These are phyloP conservation scores for Leishmania guyanensis DNA, from an alignment of 208 protist genomes.

Conservation along the genomic window DNA sequence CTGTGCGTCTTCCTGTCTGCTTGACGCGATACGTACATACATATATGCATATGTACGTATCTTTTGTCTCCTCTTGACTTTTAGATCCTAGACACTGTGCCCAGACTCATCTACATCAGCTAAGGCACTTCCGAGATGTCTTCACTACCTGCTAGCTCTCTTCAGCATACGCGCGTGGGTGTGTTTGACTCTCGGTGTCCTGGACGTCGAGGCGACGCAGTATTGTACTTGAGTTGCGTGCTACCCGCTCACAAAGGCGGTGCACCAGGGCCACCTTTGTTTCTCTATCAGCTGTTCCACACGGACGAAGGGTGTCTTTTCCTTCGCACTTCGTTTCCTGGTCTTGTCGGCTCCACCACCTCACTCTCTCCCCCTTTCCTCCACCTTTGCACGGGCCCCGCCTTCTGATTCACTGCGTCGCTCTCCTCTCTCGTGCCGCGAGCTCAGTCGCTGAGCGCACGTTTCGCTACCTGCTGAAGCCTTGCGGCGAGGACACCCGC, in stretches of 20 bases:
- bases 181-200: background rate
- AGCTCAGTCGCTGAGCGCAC: background rate
- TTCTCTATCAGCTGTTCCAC: constrained; percentile 4
- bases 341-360: background rate
- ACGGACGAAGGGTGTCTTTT: background rate
- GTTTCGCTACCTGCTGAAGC: background rate
- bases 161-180: background rate
- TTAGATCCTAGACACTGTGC: background rate
- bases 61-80: background rate
- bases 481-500: background rate
- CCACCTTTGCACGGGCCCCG: background rate
- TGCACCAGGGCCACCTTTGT: background rate
- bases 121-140: background rate
- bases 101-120: background rate
- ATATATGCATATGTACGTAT: background rate
- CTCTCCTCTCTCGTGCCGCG: background rate
- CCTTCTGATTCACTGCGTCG: background rate
- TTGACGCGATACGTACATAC: background rate
- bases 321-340: background rate
- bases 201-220: background rate
- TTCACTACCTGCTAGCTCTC: background rate
- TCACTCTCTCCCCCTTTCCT: background rate
- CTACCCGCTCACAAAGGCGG: background rate
- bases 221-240: background rate
- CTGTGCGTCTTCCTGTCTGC: background rate